A percentile compares a stretch with the other conserved stretches of the same genome.
Conservation (phyloP, 176 grass and related monocot genomes). For the Aegilops speltoides region DNA sequence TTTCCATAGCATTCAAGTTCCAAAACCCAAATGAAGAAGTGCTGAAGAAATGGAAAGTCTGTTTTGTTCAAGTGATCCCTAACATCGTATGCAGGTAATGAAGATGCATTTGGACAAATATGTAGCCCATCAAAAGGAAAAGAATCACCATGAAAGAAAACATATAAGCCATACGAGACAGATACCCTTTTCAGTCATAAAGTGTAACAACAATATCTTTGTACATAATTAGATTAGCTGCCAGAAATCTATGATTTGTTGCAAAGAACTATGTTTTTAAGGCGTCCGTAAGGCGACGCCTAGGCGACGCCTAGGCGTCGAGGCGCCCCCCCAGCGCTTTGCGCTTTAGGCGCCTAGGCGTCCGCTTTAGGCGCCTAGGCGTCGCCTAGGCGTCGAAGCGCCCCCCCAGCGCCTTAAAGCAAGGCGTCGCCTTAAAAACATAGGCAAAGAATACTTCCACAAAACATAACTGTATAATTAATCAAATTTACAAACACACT, state of each 20-base stretch:
- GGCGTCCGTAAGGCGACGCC: too few species aligned
- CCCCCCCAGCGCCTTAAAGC: too few species aligned
- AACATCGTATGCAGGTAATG: not conserved
- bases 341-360: too few species aligned
- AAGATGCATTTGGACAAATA: conserved; percentile 3
- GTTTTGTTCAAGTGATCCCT: not conserved
- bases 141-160: not conserved
- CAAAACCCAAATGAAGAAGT: conserved; percentile 5
- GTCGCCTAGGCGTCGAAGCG: too few species aligned
- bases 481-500: conserved; percentile 7
- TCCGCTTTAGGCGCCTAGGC: too few species aligned
- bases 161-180: not conserved
- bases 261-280: too few species aligned
- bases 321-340: too few species aligned
- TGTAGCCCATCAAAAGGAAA: not conserved
- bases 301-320: too few species aligned
- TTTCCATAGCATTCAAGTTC: conserved; percentile 13
- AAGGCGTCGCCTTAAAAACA: too few species aligned
- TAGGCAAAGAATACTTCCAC: conserved; percentile 7
- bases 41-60: not conserved
- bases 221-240: not conserved
- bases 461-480: not conserved
- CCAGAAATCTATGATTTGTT: not conserved
- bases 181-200: conserved; percentile 5
- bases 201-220: not conserved